Base-by-base conservation (phyloP, 108 stramenopile genomes). In the Aurantiochytrium sp. region DNA sequence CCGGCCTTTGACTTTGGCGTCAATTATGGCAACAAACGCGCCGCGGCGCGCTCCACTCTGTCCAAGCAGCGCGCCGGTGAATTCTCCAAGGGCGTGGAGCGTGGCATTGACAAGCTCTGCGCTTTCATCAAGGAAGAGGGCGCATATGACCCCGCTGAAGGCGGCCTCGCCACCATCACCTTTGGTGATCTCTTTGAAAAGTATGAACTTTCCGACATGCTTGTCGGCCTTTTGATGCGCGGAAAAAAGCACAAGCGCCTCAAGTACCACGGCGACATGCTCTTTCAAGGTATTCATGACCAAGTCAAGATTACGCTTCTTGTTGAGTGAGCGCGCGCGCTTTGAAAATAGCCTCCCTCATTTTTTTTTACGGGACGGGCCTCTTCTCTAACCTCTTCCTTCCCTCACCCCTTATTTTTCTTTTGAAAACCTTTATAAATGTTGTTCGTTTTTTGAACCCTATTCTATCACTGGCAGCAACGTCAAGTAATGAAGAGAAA, bases 241-340 rank as follows among this genome's bases (percentile, higher is more conserved):
- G 76, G 23, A 1, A 83, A 83, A 45, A 83, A 83, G 76, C 51
- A 53, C 49, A 83, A 83, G 76, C 76, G 76, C 1, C n/a, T 83
- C 76, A 83, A 83, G 51, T 83, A 83, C 76, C 23, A 53, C n/a
- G 76, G 76, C n/a, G 76, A 83, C 76, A 83, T 83, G 76, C 76
- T 83, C 76, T 83, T 83, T 23, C 76, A 83, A 23, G 76, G 76
- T 35, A 83, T 83, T 4, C 76, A 83, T 23, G 76, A 83, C 76
- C 45, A 83, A 12, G 76, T 83, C 45, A 83, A 83, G 76, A 83
- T 83, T 35, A 83, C 76, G 14, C 28, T 83, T 8, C 76, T 83
- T 18, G 51, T 53, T 3, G 76, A 47, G 51, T 83, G 49, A 83
- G 42, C 42, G 64, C 42, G 64, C 55, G 2, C 35, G 35, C 35